Base-by-base conservation (phyloP, 2,329 filamentous ascomycete genomes). In the Phialophora verrucosa region DNA sequence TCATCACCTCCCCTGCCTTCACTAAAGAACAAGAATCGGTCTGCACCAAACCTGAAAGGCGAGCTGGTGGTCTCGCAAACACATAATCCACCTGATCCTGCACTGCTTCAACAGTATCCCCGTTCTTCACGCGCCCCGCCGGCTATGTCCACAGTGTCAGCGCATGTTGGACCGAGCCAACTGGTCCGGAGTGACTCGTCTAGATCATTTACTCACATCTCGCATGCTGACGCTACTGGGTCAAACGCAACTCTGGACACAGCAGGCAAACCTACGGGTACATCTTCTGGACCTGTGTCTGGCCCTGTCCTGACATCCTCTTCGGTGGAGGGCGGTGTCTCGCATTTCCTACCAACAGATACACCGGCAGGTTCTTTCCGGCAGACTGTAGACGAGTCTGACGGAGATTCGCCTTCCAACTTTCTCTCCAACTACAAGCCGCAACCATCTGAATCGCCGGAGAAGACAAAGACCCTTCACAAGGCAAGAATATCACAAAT, bases 111-210 rank as follows among this genome's bases (percentile, higher is more conserved):
- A 49, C 70, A 70, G 50, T 67, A 77, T 44, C 77, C 78, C 6
- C 78, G 77, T 69, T 77, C 79, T 17, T 78, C 78, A 47, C 80
- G 78, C 72, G 80, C 79, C 10, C 80, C 80, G 4, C 81, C 81
- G n/a, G 77, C 81, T 44, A 81, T 83, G 77, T 82, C 81, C 35
- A 82, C 81, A 5, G 76, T 82, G 25, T 82, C 79, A n/a, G 81
- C 79, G 14, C 78, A 78, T 56, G 80, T 77, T 4, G 78, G 77
- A 50, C 78, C 79, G 4, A 72, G 74, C 44, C 72, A 74, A 23
- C 29, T 73, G 12, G 38, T 66, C 23, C 67, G 70, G 38, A 70
- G 32, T 20, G 70, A 73, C 23, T 73, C 71, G 17, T 65, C 68
- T 27, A 64, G 63, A 31, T 73, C 71, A 17, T 71, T 73, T 49